Base-by-base conservation (phyloP, 352 stramenopile species). In the Globisporangium radiosum region DNA sequence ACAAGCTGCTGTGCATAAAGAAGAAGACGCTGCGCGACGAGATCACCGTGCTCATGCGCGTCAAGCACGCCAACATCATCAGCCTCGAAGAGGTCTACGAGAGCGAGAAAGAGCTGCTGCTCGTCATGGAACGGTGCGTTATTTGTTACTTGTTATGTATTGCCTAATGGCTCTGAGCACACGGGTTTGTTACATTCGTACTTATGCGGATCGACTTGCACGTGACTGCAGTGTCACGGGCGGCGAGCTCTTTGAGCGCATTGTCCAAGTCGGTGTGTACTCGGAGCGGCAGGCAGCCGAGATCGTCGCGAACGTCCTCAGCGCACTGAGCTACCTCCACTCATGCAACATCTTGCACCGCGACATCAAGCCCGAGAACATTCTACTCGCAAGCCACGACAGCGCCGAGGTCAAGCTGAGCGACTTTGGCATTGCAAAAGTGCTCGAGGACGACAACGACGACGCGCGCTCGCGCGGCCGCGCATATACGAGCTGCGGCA, bases 41-140 rank as follows among this genome's bases (percentile, higher is more conserved):
- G 73, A 92, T 94, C 67, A 88, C 82, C 19, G 84, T 92, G 59
- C 69, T 95, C 54, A 71, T 92, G 59, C 83, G 83, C 38, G 76
- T 94, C 58, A 90, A 94, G 59, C 83, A 93, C 72, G 70, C 81
- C 50, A 92, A 94, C 69, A 93, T 92, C 58, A 94, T 94, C 67
- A 90, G 79, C 54, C 81, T 92, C 39, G 79, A 92, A 45, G 85
- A 92, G 49, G 78, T 94, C 8, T 92, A 91, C 60, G 85, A 92
- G 67, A 92, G 83, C 61, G 85, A 94, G 68, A 85, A 85, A 58
- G 85, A 94, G 61, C 72, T 94, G 53, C 72, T 92, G 68, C 79
- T 94, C 10, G 83, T 94, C 65, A 94, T 94, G 85, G 85, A 94
- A 58, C 75, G 84, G 80, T 92, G 51, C 13, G 72, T 56, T 4